phyloP scores from a whole-genome alignment of 805 yeast genomes.

The Torulaspora franciscae region DNA sequence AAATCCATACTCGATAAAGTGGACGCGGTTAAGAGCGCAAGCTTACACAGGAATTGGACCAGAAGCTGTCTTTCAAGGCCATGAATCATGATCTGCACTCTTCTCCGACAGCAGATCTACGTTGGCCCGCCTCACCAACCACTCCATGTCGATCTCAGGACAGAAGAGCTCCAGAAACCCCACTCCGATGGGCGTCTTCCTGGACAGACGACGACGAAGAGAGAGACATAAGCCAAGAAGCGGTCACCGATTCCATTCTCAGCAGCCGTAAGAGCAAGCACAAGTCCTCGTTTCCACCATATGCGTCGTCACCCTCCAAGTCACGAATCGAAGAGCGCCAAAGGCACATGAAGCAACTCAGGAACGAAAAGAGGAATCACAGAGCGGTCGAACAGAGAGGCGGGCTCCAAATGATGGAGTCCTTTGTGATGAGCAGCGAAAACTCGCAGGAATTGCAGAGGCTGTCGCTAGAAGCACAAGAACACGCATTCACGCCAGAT shows the following conservation, averaged over 20 bases:
- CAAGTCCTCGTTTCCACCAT: slow-evolving; percentile 7
- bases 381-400: slow-evolving; percentile 19
- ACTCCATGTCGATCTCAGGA: not conserved
- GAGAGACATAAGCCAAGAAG: slow-evolving; percentile 1
- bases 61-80: not conserved
- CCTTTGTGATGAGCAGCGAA: slow-evolving; percentile 27
- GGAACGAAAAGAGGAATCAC: slow-evolving; percentile 11
- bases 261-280: slow-evolving; percentile 5
- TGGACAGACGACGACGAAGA: not conserved
- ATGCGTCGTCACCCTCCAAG: slow-evolving; percentile 9
- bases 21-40: not conserved
- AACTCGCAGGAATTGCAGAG: slow-evolving; percentile 14
- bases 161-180: not conserved
- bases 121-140: not conserved
- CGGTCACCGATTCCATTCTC: slow-evolving; percentile 11
- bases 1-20: not conserved
- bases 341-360: not conserved
- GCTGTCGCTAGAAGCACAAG: slow-evolving; percentile 20
- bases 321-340: slow-evolving; percentile 6
- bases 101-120: not conserved
- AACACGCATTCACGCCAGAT: slow-evolving; percentile 21
- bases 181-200: not conserved
- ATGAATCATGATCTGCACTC: not conserved
- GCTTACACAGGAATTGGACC: not conserved
- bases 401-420: slow-evolving; percentile 29